Percentiles rank a stretch among this genome's conserved stretches.
Evolutionary conservation across 2,329 filamentous ascomycete genomes (phyloP).

Genomic region (Cladosporium sp.): DNA sequence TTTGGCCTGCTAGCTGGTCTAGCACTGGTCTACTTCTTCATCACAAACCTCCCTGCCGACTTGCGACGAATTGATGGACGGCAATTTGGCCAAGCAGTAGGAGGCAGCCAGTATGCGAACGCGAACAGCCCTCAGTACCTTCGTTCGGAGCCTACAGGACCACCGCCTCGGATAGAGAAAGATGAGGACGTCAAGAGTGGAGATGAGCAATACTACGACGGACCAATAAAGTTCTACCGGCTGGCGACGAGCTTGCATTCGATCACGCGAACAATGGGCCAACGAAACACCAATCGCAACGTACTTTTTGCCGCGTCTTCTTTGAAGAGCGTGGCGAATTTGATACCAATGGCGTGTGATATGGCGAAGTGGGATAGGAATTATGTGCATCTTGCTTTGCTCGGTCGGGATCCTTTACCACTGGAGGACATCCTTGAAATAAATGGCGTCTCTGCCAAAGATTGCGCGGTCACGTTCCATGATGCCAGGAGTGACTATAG

Average conservation of each 20-base stretch:
- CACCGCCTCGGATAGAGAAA: conserved; percentile 21
- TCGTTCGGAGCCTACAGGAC: conserved; percentile 18
- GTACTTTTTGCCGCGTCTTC: conserved; percentile 76
- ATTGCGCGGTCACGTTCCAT: conserved; percentile 64
- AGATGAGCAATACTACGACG: conserved; percentile 56
- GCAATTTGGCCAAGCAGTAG: not conserved
- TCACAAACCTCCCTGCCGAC: conserved; percentile 59
- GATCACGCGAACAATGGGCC: conserved; percentile 53
- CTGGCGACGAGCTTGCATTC: conserved; percentile 61
- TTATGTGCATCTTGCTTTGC: conserved; percentile 75
- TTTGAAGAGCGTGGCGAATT: conserved; percentile 64
- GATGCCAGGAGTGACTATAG: conserved; percentile 74
- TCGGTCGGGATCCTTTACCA: conserved; percentile 67
- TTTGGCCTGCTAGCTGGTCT: conserved; percentile 38
- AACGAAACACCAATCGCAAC: conserved; percentile 57
- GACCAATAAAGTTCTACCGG: conserved; percentile 63
- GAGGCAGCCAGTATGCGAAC: not conserved
- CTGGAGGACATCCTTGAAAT: conserved; percentile 66
- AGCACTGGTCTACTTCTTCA: conserved; percentile 58
- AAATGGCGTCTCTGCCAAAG: conserved; percentile 67
- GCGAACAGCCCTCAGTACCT: not conserved
- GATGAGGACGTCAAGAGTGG: conserved; percentile 17
- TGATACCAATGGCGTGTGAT: conserved; percentile 80
- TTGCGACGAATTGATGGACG: conserved; percentile 27
- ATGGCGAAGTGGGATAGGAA: conserved; percentile 70